These are phyloP conservation scores for Pontederia paniculata DNA, from an alignment of 176 grass and related monocot species.

Conservation along the genomic window DNA sequence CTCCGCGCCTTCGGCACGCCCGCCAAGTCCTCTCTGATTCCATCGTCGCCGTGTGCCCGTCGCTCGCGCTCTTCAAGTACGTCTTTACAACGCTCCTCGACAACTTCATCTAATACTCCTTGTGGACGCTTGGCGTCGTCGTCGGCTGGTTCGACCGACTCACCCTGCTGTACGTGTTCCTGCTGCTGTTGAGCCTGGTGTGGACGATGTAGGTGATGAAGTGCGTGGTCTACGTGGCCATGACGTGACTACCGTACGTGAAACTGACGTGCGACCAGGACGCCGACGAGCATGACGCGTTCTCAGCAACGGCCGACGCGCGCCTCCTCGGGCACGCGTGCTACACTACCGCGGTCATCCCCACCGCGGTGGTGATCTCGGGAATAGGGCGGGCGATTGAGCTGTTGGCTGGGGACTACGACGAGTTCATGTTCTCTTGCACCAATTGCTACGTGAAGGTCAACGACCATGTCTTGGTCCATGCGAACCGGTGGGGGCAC, in stretches of 20 bases:
- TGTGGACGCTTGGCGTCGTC: constrained; percentile 70
- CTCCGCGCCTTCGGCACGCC: constrained; percentile 52
- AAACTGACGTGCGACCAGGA: constrained; percentile 16
- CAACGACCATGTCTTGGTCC: too few species aligned
- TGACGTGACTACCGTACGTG: constrained; percentile 52
- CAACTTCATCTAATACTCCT: constrained; percentile 42
- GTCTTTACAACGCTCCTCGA: constrained; percentile 38
- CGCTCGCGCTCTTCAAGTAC: constrained; percentile 23
- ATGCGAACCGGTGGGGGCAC: constrained; percentile 78
- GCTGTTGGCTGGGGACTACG: too few species aligned
- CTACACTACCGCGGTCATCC: constrained; percentile 46
- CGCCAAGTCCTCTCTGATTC: constrained; percentile 44
- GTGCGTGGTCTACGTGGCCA: too few species aligned
- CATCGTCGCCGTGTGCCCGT: constrained; percentile 31
- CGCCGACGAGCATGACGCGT: constrained; percentile 8
- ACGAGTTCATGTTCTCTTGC: constrained; percentile 81
- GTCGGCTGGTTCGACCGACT: constrained; percentile 38
- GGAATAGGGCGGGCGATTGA: constrained; percentile 48
- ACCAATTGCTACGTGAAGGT: constrained; percentile 36
- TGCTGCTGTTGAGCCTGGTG: too few species aligned
- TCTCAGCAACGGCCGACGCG: constrained; percentile 26
- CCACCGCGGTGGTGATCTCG: constrained; percentile 32
- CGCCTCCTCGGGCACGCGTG: constrained; percentile 67
- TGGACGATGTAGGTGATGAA: too few species aligned
- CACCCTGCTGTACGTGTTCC: constrained; percentile 33